These are phyloP conservation scores for Nyctanthes arbortristis DNA, from an alignment of 257 asterid species.

Conservation along the genomic window DNA sequence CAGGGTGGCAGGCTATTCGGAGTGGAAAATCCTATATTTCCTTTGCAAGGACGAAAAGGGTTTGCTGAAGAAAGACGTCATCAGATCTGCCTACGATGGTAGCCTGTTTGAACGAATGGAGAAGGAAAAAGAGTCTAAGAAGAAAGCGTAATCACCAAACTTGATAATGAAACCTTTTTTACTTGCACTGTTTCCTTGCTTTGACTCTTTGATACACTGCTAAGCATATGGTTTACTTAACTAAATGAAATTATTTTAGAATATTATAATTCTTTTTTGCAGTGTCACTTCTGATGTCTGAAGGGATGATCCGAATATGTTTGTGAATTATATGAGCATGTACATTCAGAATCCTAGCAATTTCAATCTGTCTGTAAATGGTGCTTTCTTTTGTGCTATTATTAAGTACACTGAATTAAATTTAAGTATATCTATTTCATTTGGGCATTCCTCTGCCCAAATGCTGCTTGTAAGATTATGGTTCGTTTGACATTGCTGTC, in stretches of 20 bases:
- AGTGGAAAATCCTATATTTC: conserved; percentile 67
- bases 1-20: conserved; percentile 68
- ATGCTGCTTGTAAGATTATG: background rate
- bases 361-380: too few species aligned
- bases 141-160: conserved; percentile 31
- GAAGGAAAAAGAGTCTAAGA: conserved; percentile 53
- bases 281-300: background rate
- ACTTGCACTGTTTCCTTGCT: background rate
- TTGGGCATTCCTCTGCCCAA: background rate
- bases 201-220: background rate
- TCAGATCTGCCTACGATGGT: conserved; percentile 73
- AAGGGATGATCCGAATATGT: background rate
- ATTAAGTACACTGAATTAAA: background rate
- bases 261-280: background rate
- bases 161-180: background rate
- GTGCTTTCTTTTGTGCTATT: background rate
- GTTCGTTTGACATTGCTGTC: too few species aligned
- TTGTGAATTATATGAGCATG: too few species aligned
- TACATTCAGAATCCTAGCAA: background rate
- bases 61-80: conserved; percentile 50
- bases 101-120: conserved; percentile 76
- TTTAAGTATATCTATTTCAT: background rate
- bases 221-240: background rate
- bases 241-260: background rate
- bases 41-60: conserved; percentile 80